Conservation (phyloP, 805 yeast genomes). For the Candida vartiovaarae region DNA sequence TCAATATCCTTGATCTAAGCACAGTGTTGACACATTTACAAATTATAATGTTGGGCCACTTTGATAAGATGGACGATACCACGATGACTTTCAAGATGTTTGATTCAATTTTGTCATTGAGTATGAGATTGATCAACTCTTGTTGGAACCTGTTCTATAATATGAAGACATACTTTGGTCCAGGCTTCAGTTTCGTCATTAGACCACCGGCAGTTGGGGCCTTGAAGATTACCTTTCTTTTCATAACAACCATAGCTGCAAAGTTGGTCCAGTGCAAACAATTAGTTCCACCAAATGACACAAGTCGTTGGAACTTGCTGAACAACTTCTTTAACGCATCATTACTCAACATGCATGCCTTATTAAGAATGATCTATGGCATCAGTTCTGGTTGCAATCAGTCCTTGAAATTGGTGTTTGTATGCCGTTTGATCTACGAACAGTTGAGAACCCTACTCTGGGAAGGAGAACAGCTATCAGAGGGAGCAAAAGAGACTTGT, state of each 20-base stretch:
- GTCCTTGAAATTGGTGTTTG: constrained; percentile 14
- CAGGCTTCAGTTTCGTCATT: constrained; percentile 33
- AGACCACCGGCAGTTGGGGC: constrained; percentile 29
- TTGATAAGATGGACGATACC: constrained; percentile 26
- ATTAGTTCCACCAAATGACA: constrained; percentile 4
- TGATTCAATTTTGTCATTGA: constrained; percentile 24
- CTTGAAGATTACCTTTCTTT: constrained; percentile 9
- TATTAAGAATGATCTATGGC: constrained; percentile 12
- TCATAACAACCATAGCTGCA: constrained; percentile 5
- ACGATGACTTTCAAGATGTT: constrained; percentile 30
- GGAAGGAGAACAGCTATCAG: no score
- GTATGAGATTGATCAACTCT: constrained; percentile 28
- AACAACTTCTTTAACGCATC: constrained; percentile 6
- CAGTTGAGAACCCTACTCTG: constrained; percentile 14
- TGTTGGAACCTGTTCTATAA: constrained; percentile 27
- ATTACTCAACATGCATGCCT: constrained; percentile 5
- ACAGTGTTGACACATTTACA: constrained; percentile 28
- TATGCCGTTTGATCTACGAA: constrained; percentile 8
- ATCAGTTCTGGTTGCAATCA: constrained; percentile 12
- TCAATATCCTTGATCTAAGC: constrained; percentile 22
- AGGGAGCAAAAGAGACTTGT: no score
- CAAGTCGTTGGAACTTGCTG: constrained; percentile 5
- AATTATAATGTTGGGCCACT: constrained; percentile 33
- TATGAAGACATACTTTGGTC: constrained; percentile 28
- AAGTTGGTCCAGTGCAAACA: constrained; percentile 17